Base-by-base conservation (phyloP, 1,139 yeast genomes). In the Candida mesenterica region DNA sequence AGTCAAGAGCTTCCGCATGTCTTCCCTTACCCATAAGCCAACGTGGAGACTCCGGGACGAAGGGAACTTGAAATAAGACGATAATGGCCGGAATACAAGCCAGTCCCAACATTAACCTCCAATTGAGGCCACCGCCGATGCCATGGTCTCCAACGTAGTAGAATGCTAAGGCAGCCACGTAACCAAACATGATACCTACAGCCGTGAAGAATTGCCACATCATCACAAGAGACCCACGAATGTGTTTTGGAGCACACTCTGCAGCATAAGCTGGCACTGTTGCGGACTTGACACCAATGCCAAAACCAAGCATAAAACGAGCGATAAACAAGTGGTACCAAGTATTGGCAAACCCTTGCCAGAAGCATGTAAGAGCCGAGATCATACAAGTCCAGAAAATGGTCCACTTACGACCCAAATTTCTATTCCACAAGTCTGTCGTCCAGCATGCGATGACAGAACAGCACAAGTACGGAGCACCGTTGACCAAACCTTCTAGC, bases 151-250 rank as follows among this genome's bases (percentile, higher is more conserved):
- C 58, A 10, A 67, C 62, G 29, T 58, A 41, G 45, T 61, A 66
- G 45, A 67, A 83, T 0, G 87, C 87, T 39, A 85, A 65, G 16
- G 80, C 73, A 32, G 85, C 72, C 36, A 82, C 81, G 55, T 83
- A 83, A 33, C 95, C 95, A 49, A 85, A 67, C 79, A 83, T 82
- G 50, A 86, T 84, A 52, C 95, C 95, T 43, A 82, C 80, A 4
- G 95, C 95, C 7, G 95, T 86, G 75, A 85, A 85, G 57, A 83
- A 75, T 62, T 86, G 95, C 95, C 95, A 86, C 68, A 82, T 74
- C 92, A 85, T 84, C 34, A 85, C 89, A 43, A 86, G 63, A 2
- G 89, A 78, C 44, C 95, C 95, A 54, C 95, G 72, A 43, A 85
- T 79, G 25, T 72, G 71, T 27, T 83, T 80, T 3, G 95, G 95